Conservation (phyloP, 2,329 filamentous ascomycete genomes). For the Ceratocystis ficicola region DNA sequence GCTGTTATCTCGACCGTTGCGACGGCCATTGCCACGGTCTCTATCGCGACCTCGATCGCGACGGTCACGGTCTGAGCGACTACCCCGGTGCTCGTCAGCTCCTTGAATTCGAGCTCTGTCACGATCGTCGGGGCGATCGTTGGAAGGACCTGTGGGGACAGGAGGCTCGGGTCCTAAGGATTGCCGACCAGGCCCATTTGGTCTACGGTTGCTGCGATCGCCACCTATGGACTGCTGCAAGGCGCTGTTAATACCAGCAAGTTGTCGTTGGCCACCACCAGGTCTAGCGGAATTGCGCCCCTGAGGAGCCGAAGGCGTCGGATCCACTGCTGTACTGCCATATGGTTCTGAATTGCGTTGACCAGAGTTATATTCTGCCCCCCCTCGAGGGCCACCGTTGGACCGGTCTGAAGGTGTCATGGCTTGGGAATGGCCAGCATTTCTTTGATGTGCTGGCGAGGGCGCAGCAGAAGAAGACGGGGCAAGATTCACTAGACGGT, state of each 20-base stretch:
- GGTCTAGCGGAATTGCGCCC: neutral
- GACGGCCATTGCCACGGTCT: conserved; percentile 32
- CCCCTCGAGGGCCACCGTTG: neutral
- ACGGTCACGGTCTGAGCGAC: conserved; percentile 36
- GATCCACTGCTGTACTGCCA: conserved; percentile 9
- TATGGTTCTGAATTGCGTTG: conserved; percentile 7
- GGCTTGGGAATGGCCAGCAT: neutral
- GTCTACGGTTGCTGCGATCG: conserved; percentile 17
- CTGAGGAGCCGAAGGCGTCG: neutral
- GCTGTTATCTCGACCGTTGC: conserved; percentile 37
- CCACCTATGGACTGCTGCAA: conserved; percentile 39
- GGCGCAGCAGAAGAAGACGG: conserved; percentile 4
- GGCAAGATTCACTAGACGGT: conserved; percentile 13
- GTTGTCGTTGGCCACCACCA: conserved; percentile 34
- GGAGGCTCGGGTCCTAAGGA: conserved; percentile 15
- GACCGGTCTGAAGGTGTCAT: neutral
- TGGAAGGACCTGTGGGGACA: neutral
- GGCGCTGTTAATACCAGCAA: conserved; percentile 48
- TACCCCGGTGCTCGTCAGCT: conserved; percentile 30
- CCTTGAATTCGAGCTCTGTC: conserved; percentile 29
- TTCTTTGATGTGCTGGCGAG: conserved; percentile 10
- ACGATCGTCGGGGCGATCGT: conserved; percentile 25
- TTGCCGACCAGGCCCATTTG: neutral
- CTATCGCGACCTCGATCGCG: conserved; percentile 30
- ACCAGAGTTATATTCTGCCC: neutral